These are phyloP conservation scores for Colletotrichum liaoningense DNA, from an alignment of 2,329 filamentous ascomycete genomes.

Conservation along the genomic window DNA sequence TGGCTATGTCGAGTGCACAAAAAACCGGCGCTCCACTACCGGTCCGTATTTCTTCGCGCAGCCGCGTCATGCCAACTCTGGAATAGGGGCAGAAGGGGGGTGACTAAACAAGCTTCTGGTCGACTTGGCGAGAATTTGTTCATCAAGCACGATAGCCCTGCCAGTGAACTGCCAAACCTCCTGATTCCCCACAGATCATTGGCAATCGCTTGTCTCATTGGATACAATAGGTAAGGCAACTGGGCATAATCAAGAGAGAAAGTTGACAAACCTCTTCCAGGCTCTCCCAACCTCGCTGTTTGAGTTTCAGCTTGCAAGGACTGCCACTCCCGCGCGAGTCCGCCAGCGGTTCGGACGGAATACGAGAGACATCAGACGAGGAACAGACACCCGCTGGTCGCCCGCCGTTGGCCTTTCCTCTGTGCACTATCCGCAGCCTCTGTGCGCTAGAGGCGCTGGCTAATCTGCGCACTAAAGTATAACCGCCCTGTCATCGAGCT, in stretches of 20 bases:
- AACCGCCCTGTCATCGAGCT: constrained; percentile 1
- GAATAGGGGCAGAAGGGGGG: constrained; percentile 15
- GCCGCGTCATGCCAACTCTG: constrained; percentile 22
- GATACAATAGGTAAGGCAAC: neutral
- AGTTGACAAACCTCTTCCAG: neutral
- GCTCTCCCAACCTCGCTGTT: constrained; percentile 11
- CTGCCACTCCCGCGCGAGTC: neutral
- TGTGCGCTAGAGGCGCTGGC: constrained; percentile 1
- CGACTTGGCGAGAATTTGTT: constrained; percentile 9
- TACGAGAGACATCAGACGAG: constrained; percentile 33
- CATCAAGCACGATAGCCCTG: constrained; percentile 5
- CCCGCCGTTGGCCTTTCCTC: constrained; percentile 6
- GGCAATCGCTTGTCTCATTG: neutral
- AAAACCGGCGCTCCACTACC: constrained; percentile 5
- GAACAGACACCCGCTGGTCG: neutral
- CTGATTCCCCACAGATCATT: neutral
- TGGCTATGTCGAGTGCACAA: constrained; percentile 17
- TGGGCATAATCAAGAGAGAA: too few relatives aligned
- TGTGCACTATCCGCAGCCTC: constrained; percentile 13
- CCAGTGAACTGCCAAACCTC: neutral
- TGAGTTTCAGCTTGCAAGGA: constrained; percentile 32
- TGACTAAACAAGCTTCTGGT: constrained; percentile 27
- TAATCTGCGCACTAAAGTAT: neutral
- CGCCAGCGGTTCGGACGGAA: constrained; percentile 29
- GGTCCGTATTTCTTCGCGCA: constrained; percentile 20